Conservation (phyloP, 2,329 filamentous ascomycete species). For the Juglanconis sp. region DNA sequence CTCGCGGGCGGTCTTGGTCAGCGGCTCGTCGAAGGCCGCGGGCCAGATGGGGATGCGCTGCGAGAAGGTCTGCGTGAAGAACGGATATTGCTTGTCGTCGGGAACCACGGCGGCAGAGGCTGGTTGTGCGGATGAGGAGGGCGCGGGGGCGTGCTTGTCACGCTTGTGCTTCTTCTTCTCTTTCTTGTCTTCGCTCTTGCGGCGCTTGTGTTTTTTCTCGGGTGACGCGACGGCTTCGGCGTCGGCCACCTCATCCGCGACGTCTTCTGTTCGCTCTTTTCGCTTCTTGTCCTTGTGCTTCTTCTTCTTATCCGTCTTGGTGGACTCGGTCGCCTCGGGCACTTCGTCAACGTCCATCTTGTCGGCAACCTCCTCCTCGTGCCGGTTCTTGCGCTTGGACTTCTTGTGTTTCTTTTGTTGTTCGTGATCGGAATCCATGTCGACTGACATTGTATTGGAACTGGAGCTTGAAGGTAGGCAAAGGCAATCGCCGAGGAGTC, state of each 20-base stretch:
- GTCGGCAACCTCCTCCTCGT: slow-evolving; percentile 12
- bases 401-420: slow-evolving; percentile 16
- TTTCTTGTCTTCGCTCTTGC: slow-evolving; percentile 22
- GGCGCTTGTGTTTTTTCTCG: slow-evolving; percentile 13
- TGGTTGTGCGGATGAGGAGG: neutral
- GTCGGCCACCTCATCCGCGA: slow-evolving; percentile 19
- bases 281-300: slow-evolving; percentile 33
- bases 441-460: slow-evolving; percentile 5
- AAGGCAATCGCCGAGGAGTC: neutral
- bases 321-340: slow-evolving; percentile 2
- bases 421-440: slow-evolving; percentile 17
- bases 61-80: slow-evolving; percentile 75
- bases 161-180: slow-evolving; percentile 21
- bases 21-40: slow-evolving; percentile 63
- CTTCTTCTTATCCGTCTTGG: slow-evolving; percentile 23
- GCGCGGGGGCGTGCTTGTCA: slow-evolving; percentile 7
- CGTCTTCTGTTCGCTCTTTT: slow-evolving; percentile 24
- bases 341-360: slow-evolving; percentile 17
- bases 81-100: slow-evolving; percentile 57
- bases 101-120: slow-evolving; percentile 35
- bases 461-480: neutral
- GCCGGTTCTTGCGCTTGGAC: slow-evolving; percentile 19
- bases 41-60: slow-evolving; percentile 76
- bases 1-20: slow-evolving; percentile 69
- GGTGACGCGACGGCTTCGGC: slow-evolving; percentile 1